Evolutionary conservation across 176 grass and related monocot species (phyloP), one percentile per base, ranked within the genome.

Genomic region (Musa schizocarpa): DNA sequence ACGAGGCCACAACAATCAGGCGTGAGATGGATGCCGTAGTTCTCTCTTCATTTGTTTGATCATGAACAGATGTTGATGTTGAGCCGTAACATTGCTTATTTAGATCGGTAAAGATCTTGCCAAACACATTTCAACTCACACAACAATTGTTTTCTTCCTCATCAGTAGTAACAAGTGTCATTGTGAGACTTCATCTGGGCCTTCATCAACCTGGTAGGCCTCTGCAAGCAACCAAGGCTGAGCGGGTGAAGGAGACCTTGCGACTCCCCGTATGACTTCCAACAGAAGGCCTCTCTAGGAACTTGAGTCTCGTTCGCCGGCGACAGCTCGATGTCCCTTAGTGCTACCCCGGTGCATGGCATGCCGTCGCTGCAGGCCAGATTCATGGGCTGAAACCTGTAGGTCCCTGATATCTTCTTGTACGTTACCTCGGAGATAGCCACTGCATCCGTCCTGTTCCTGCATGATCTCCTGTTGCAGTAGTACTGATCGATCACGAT

Each of bases 401-500:
- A 94, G 14, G 87, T 94, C 57, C 87, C 85, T 8, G 71, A 73
- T 63, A 95, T 85, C 63, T 72, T 63, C 67, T 52, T 79, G 87
- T 82, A 90, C 25, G 64, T 74, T 13, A 94, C 81, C 71, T 75
- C 75, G 24, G 85, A 63, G 80, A 94, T 83, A 16, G 78, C 63
- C 27, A 94, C 85, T 1, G 91, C 85, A 64, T 83, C 83, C 0
- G 83, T 90, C 74, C 67, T 83, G 74, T 94, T 90, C 76, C 65
- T 22, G 80, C 91, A 94, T 75, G 62, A 52, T 70, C 63, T 80
- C 24, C 65, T 69, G 85, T 94, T 80, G 78, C 91, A 94, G 81
- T 94, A 94, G 85, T 87, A 94, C 79, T 94, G 91, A 78, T 90
- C 85, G 54, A 94, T 94, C 78, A 65, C 73, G 59, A 94, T 88